Conservation (phyloP, 495 filamentous ascomycete species). For the Penicillium salamii region DNA sequence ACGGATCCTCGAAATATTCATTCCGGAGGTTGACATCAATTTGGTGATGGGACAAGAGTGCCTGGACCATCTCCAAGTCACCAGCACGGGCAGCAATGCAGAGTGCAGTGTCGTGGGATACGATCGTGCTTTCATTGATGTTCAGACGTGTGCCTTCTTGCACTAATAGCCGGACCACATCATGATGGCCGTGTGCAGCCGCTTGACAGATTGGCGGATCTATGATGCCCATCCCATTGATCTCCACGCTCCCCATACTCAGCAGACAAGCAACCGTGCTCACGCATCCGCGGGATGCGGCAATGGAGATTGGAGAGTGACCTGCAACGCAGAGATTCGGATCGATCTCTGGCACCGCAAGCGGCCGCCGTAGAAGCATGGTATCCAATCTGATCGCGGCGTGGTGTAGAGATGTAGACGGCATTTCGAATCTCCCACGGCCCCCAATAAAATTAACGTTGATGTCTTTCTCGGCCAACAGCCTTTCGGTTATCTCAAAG, state of each 20-base stretch:
- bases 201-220: constrained; percentile 7
- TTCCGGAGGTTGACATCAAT: constrained; percentile 11
- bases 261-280: constrained; percentile 4
- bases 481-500: constrained; percentile 6
- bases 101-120: constrained; percentile 8
- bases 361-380: constrained; percentile 3
- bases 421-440: neutral
- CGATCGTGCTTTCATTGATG: constrained; percentile 10
- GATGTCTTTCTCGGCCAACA: constrained; percentile 6
- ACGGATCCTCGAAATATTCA: constrained; percentile 1
- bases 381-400: constrained; percentile 5
- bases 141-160: neutral
- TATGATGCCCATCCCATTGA: constrained; percentile 4
- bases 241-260: constrained; percentile 4
- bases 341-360: constrained; percentile 7
- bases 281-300: neutral
- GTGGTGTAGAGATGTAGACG: constrained; percentile 10
- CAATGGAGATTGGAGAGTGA: constrained; percentile 8
- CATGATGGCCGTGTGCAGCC: neutral
- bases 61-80: constrained; percentile 8
- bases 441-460: constrained; percentile 9
- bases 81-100: constrained; percentile 9
- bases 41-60: constrained; percentile 1
- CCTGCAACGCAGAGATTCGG: constrained; percentile 4
- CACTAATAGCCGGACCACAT: constrained; percentile 8